Evolutionary conservation across 164 flowering plant species (phyloP).

Genomic region (Cinnamomum chago): DNA sequence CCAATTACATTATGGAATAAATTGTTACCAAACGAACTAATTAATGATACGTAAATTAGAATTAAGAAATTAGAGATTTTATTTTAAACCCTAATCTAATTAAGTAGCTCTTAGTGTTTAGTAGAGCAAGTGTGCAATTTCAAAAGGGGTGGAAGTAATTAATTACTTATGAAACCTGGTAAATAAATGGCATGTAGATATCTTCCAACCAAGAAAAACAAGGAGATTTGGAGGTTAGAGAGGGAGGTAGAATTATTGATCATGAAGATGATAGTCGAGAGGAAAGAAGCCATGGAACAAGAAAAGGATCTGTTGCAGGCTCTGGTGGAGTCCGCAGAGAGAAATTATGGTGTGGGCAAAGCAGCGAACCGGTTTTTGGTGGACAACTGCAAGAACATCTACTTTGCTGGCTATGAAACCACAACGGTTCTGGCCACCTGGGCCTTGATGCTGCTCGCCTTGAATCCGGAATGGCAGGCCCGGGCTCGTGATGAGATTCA

Average conservation of each 20-base stretch:
- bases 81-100: too few relatives aligned
- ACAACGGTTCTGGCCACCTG: constrained; percentile 22
- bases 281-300: constrained; percentile 6
- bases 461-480: constrained; percentile 25
- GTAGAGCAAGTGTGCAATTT: neutral
- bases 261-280: constrained; percentile 31
- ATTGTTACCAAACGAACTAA: too few relatives aligned
- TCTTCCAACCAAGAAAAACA: constrained; percentile 38
- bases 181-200: constrained; percentile 12
- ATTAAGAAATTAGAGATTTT: too few relatives aligned
- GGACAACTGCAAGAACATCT: constrained; percentile 63
- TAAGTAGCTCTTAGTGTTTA: neutral
- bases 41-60: too few relatives aligned
- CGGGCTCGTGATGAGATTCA: constrained; percentile 22
- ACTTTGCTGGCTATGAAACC: constrained; percentile 47
- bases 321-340: constrained; percentile 35
- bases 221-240: constrained; percentile 38
- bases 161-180: too few relatives aligned
- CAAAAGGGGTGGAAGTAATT: too few relatives aligned
- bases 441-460: constrained; percentile 26
- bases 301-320: constrained; percentile 44
- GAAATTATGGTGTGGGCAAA: constrained; percentile 8
- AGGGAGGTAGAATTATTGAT: constrained; percentile 33
- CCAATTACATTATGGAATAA: too few relatives aligned
- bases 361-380: constrained; percentile 38